Conservation (phyloP, 352 stramenopile species). For the Bremia lactucae region DNA sequence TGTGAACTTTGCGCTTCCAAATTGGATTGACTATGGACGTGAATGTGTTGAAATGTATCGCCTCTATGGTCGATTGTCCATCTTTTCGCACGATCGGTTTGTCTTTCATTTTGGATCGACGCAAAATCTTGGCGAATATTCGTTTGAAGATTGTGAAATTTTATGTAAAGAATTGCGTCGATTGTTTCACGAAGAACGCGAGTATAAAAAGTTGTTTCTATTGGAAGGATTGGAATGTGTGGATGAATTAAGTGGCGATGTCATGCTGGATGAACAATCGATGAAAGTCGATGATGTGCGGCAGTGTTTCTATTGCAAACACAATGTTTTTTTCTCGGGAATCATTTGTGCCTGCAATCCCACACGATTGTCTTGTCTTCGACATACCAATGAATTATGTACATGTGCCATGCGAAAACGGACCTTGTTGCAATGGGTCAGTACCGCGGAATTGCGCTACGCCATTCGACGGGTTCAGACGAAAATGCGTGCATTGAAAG, state of each 20-base stretch:
- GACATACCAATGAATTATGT: conserved; percentile 58
- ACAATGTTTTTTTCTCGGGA: conserved; percentile 77
- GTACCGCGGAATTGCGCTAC: conserved; percentile 45
- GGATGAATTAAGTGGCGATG: conserved; percentile 50
- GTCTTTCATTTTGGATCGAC: conserved; percentile 67
- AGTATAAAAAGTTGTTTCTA: conserved; percentile 44
- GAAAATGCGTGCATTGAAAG: conserved; percentile 40
- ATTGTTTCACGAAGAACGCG: conserved; percentile 62
- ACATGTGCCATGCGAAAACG: conserved; percentile 40
- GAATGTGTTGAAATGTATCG: conserved; percentile 65
- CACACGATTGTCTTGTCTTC: conserved; percentile 45
- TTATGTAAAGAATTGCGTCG: conserved; percentile 47
- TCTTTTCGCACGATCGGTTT: conserved; percentile 78
- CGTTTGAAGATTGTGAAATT: conserved; percentile 48
- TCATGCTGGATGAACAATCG: conserved; percentile 58
- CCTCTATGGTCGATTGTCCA: conserved; percentile 43
- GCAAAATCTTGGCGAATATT: conserved; percentile 56
- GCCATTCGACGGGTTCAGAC: conserved; percentile 59
- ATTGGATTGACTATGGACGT: conserved; percentile 76
- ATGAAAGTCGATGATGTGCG: conserved; percentile 66
- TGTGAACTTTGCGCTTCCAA: conserved; percentile 79
- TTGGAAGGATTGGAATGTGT: conserved; percentile 33
- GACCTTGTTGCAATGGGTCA: conserved; percentile 60
- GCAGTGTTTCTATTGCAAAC: conserved; percentile 56
- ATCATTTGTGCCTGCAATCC: conserved; percentile 59